Evolutionary conservation across 345 rosid genomes (phyloP).

Genomic region (Melaleuca quinquenervia): DNA sequence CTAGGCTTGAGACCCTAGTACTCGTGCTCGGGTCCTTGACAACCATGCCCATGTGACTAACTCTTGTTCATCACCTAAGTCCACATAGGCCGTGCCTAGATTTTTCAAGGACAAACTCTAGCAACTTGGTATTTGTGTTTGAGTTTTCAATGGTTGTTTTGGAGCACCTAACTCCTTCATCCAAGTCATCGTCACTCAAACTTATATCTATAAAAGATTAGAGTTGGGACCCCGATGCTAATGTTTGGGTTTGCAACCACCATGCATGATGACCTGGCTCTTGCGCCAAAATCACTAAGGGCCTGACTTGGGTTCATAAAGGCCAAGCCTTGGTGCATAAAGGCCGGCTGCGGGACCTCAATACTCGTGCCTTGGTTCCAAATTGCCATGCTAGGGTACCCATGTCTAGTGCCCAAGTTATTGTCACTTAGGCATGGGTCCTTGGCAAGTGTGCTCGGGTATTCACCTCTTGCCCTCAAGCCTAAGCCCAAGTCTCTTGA

Average conservation of each 20-base stretch:
- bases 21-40: accelerated
- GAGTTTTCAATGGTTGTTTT: accelerated
- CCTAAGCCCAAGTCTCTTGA: no score
- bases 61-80: not conserved
- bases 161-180: not conserved
- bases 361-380: not conserved
- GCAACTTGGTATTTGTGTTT: accelerated
- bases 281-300: no score
- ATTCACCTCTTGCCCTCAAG: no score
- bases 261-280: no score
- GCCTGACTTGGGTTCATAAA: no score
- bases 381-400: not conserved
- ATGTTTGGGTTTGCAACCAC: not conserved
- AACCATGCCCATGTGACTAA: not conserved
- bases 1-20: not conserved
- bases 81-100: not conserved
- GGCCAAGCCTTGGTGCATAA: not conserved
- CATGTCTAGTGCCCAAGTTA: not conserved
- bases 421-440: not conserved
- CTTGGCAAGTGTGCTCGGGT: no score
- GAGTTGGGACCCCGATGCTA: not conserved
- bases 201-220: accelerated
- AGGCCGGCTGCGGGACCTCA: accelerated
- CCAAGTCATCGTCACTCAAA: accelerated
- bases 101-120: not conserved